Conservation (phyloP, 2,329 filamentous ascomycete genomes). For the Colletotrichum spinosum region DNA sequence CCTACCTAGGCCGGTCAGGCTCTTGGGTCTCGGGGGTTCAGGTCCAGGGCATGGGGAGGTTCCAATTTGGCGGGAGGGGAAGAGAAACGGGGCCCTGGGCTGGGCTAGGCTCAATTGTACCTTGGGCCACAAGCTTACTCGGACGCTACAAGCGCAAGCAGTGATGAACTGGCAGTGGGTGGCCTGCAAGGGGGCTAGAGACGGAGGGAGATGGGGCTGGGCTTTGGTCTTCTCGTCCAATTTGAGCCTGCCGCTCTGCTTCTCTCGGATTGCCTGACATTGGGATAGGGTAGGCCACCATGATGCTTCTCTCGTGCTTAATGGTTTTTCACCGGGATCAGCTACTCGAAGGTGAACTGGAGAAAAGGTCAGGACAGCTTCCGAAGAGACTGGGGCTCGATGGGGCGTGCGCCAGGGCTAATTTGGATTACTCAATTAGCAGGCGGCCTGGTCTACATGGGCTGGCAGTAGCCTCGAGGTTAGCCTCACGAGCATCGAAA, state of each 20-base stretch:
- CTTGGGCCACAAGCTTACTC: constrained; percentile 15
- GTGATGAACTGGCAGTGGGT: constrained; percentile 1
- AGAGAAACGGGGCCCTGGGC: constrained; percentile 32
- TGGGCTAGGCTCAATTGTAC: constrained; percentile 32
- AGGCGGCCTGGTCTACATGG: background rate
- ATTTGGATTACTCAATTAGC: background rate
- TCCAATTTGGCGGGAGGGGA: constrained; percentile 36
- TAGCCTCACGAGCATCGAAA: background rate
- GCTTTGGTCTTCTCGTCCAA: constrained; percentile 6
- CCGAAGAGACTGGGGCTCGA: constrained; percentile 9
- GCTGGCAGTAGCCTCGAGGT: background rate
- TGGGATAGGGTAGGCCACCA: no score
- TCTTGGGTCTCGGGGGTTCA: constrained; percentile 33
- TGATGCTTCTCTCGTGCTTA: background rate
- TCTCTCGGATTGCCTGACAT: constrained; percentile 9
- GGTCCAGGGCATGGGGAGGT: constrained; percentile 27
- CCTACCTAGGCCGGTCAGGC: constrained; percentile 21
- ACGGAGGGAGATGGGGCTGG: background rate
- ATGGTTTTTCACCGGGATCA: background rate
- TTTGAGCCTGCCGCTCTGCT: background rate
- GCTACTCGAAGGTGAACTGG: background rate
- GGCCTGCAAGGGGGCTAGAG: constrained; percentile 9
- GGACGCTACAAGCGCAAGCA: constrained; percentile 9
- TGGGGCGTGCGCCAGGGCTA: background rate
- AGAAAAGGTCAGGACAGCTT: background rate